Percentiles rank a stretch among this genome's conserved stretches.
phyloP scores from a whole-genome alignment of 179 eudicot genomes.

The Vitellaria paradoxa region DNA sequence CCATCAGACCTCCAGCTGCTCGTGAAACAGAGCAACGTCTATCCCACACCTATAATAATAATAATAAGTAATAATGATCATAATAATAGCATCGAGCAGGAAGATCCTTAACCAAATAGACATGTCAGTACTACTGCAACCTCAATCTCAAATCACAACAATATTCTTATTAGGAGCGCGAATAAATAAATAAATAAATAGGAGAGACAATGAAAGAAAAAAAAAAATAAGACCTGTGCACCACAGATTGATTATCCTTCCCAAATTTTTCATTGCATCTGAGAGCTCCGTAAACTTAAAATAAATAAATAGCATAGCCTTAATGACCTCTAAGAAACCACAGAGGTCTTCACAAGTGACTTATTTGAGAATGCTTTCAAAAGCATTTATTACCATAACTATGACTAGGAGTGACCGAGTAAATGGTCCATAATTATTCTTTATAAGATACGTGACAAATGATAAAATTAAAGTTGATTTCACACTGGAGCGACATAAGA shows the following conservation, averaged over 20 bases:
- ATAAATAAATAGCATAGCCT: neutral
- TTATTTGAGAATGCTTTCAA: neutral
- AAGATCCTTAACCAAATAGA: neutral
- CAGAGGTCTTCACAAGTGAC: neutral
- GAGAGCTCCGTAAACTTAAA: neutral
- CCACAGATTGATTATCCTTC: neutral
- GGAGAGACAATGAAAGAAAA: neutral
- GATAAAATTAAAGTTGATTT: neutral
- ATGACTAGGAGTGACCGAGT: too few species aligned
- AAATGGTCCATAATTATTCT: too few species aligned
- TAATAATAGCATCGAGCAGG: neutral
- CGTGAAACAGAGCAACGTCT: conserved; percentile 69
- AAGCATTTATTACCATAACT: neutral
- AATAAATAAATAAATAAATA: neutral
- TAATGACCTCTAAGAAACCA: neutral
- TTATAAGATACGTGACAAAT: too few species aligned
- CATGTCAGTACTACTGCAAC: neutral
- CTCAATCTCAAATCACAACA: neutral
- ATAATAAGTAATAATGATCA: too few species aligned
- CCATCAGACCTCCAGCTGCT: conserved; percentile 69
- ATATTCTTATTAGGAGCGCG: neutral
- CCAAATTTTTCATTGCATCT: neutral
- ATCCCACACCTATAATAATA: conserved; percentile 99
- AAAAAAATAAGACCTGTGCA: neutral
- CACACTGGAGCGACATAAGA: neutral